Evolutionary conservation across 345 rosid species (phyloP), one percentile per base, ranked within the genome.

Genomic region (Acer negundo): DNA sequence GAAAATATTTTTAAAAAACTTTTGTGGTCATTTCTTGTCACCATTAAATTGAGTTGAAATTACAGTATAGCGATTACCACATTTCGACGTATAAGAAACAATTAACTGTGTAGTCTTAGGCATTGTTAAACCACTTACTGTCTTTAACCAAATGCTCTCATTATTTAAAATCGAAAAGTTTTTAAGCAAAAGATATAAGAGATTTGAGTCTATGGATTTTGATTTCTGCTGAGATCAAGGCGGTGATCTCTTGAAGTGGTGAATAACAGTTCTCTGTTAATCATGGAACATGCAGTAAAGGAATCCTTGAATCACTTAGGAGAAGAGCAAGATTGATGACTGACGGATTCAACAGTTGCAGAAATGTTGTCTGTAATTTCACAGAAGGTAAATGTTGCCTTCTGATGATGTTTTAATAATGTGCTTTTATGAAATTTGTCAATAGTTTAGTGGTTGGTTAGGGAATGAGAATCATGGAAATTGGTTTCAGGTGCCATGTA

Each of bases 271-370:
- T 13, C 62, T 46, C 10, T 63, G 1, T 78, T 42, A 28, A 26
- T 23, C 23, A n/a, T 53, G 53, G 44, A 78, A 67, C 69, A 9
- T 84, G 79, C 83, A 95, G 99, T 91, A 87, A 92, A 83, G 98
- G 97, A 62, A 86, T 94, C 81, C 88, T 96, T 74, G 94, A 94
- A 82, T 96, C 99, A 0, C 85, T 96, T 75, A 92, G 97, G 83
- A 90, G 91, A 86, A 92, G 98, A 80, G 99, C 99, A 70, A 89
- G 80, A 80, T 72, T 96, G 28, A 96, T 96, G 99, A 96, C 99
- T 58, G 99, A 96, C 72, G 98, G 99, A 81, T 96, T 96, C 86
- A 94, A 96, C 90, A 94, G 95, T 91, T 92, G 98, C 91, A 91
- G 84, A 82, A 96, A 96, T 73, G 98, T 96, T 1, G 90, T 92